Percentiles rank a stretch among this genome's conserved stretches.
phyloP scores from a whole-genome alignment of 2,329 filamentous ascomycete genomes.

The Gnomoniopsis sp. region DNA sequence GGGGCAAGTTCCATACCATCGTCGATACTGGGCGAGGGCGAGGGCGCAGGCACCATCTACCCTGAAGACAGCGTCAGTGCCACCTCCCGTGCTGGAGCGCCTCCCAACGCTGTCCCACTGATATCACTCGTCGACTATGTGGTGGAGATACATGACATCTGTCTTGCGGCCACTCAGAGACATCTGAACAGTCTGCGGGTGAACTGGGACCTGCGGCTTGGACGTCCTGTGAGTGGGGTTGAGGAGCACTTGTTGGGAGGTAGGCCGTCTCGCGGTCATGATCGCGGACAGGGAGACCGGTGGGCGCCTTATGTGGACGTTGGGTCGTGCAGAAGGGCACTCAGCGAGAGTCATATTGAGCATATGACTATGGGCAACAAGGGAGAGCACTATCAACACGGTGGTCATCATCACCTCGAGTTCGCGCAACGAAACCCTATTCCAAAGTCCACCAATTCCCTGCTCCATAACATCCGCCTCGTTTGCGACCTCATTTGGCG shows the following conservation, averaged over 20 bases:
- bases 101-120: not conserved
- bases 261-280: not conserved
- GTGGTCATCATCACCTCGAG: not conserved
- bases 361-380: not conserved
- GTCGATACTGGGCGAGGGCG: not conserved
- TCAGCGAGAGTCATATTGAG: not conserved
- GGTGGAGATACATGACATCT: conserved; percentile 21
- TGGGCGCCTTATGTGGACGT: not conserved
- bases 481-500: conserved; percentile 31
- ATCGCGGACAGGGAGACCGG: not conserved
- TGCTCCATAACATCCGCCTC: conserved; percentile 27
- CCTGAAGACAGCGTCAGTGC: conserved; percentile 3
- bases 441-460: conserved; percentile 22
- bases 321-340: not conserved
- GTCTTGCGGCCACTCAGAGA: conserved; percentile 22
- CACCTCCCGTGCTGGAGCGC: not conserved
- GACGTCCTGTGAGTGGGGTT: not conserved
- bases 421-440: conserved; percentile 4
- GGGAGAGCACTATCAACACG: not conserved
- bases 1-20: not conserved
- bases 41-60: not conserved
- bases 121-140: conserved; percentile 1
- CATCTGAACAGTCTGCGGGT: conserved; percentile 21
- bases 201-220: conserved; percentile 21
- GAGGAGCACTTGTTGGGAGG: not conserved